Conservation (phyloP, 495 filamentous ascomycete species). For the Xylona heveae region DNA sequence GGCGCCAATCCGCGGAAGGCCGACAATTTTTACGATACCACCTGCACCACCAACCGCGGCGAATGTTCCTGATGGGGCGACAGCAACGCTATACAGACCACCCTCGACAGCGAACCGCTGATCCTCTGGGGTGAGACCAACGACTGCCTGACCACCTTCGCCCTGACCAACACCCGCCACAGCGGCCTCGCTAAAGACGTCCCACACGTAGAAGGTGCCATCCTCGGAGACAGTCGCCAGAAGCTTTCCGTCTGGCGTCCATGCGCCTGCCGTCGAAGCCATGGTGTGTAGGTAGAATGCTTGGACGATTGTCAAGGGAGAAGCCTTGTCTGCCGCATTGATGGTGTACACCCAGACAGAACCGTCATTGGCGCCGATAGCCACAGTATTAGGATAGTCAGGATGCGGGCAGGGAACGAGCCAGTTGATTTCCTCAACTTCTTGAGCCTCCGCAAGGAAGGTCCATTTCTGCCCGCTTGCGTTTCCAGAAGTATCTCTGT, state of each 20-base stretch:
- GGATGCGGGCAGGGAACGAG: slow-evolving; percentile 50
- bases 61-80: slow-evolving; percentile 56
- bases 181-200: slow-evolving; percentile 60
- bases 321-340: slow-evolving; percentile 35
- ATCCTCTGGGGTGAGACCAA: slow-evolving; percentile 62
- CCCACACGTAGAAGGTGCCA: slow-evolving; percentile 74
- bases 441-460: slow-evolving; percentile 49
- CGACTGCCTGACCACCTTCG: slow-evolving; percentile 46
- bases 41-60: slow-evolving; percentile 74
- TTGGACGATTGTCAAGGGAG: slow-evolving; percentile 60
- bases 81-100: slow-evolving; percentile 66
- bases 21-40: slow-evolving; percentile 64
- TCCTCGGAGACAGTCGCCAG: slow-evolving; percentile 85
- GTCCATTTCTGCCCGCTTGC: slow-evolving; percentile 26
- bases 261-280: slow-evolving; percentile 73
- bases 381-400: slow-evolving; percentile 57
- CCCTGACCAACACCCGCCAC: slow-evolving; percentile 43
- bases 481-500: slow-evolving; percentile 7
- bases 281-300: slow-evolving; percentile 78
- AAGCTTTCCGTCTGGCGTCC: slow-evolving; percentile 72
- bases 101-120: slow-evolving; percentile 84
- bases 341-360: slow-evolving; percentile 87
- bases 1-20: slow-evolving; percentile 46
- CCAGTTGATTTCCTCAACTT: slow-evolving; percentile 94
- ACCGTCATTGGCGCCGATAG: slow-evolving; percentile 80